Evolutionary conservation across 495 filamentous ascomycete genomes (phyloP), one percentile per base, ranked within the genome.

Genomic region (Trypethelium eluteriae): DNA sequence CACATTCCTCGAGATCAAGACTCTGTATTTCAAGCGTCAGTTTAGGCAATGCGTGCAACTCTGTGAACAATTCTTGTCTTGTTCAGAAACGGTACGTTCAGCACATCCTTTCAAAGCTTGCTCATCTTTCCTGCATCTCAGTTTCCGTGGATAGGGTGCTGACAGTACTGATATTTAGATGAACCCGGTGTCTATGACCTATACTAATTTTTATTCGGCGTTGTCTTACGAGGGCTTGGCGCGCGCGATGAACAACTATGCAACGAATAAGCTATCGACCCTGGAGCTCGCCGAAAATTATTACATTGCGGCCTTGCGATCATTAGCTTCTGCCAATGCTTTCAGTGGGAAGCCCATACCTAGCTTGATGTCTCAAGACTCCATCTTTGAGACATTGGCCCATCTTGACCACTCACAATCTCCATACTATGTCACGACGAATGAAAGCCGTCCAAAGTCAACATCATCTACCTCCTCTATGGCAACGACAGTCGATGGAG

Each of bases 141-240:
- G 16, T 41, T 47, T 18, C 34, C 39, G 44, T 16, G 38, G 11
- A 64, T 39, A 44, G 16, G 7, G 6, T 12, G 38, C 35, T 49
- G 53, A 62, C 5, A 7, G n/a, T 65, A 18, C 2, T 38, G 11
- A 49, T 67, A 16, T 12, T 25, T 38, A 65, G 70, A 68, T 68
- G n/a, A 57, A 72, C 53, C 70, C 68, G 4, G 39, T 70, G 16
- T 67, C 70, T 63, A 12, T 39, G 32, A 64, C 72, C 18, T 74
- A 67, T 59, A 65, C 72, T 10, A 65, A 71, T 62, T 74, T 74
- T 63, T 74, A 72, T 53, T n/a, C 66, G 4, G 72, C 72, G 10
- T 53, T 74, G 38, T 70, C 68, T 11, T 67, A 74, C 63, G 69
- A 74, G 44, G 56, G 66, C 2, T 47, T 70, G 36, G 70, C 70